A percentile compares a stretch with the other conserved stretches of the same genome.
Evolutionary conservation across 1,284 basidiomycete genomes (phyloP).

Genomic region (Pascua sp.): DNA sequence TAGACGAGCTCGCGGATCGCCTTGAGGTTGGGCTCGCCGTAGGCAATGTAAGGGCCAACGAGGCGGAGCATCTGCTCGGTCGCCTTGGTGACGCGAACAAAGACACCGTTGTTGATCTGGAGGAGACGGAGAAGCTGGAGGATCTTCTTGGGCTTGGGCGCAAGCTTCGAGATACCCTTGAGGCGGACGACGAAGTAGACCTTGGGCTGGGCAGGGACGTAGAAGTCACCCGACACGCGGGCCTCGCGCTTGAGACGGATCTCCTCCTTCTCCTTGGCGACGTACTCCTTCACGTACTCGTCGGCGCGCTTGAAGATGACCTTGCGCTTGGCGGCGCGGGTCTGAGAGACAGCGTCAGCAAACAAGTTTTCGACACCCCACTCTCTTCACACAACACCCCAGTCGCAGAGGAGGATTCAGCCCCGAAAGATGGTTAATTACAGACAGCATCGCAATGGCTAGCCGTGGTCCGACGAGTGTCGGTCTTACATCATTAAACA

Average conservation of each 20-base stretch:
- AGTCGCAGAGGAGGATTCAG: constrained; percentile 53
- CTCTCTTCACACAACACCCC: not conserved
- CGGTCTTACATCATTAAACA: constrained; percentile 70
- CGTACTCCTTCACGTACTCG: constrained; percentile 96
- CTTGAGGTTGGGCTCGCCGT: constrained; percentile 90
- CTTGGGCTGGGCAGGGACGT: constrained; percentile 93
- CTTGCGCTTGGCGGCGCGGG: constrained; percentile 84
- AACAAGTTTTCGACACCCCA: not conserved
- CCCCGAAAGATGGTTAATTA: constrained; percentile 98
- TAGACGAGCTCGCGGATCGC: constrained; percentile 96
- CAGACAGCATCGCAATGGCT: constrained; percentile 64
- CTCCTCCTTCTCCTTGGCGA: constrained; percentile 90
- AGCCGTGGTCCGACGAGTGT: constrained; percentile 47
- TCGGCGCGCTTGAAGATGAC: constrained; percentile 99
- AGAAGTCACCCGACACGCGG: constrained; percentile 90
- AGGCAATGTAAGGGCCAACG: constrained; percentile 94
- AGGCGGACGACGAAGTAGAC: constrained; percentile 98
- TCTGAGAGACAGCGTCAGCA: constrained; percentile 54
- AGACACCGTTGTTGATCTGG: constrained; percentile 99
- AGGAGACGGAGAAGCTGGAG: constrained; percentile 95
- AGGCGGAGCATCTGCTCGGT: constrained; percentile 97
- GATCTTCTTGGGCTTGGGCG: constrained; percentile 98
- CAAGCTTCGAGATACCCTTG: constrained; percentile 99
- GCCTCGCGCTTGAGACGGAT: constrained; percentile 92
- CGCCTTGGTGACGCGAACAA: constrained; percentile 94